These are phyloP conservation scores for Trichoderma breve DNA, from an alignment of 2,329 filamentous ascomycete species.

Conservation along the genomic window DNA sequence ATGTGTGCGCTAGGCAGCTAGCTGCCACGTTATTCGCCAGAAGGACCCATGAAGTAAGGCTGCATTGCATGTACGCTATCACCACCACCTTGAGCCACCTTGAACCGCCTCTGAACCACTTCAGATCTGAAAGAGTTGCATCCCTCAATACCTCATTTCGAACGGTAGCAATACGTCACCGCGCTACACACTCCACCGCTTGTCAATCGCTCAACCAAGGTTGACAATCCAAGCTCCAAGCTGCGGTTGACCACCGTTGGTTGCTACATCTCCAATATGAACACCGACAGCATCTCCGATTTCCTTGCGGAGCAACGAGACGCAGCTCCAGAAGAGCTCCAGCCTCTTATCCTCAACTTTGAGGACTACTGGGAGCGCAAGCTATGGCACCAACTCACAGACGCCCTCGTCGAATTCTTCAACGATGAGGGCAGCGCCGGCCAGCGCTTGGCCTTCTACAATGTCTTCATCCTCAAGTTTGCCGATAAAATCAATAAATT, in stretches of 20 bases:
- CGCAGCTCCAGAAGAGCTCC: slow-evolving; percentile 80
- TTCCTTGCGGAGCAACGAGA: slow-evolving; percentile 91
- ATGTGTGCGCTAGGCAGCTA: slow-evolving; percentile 8
- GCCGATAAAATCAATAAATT: slow-evolving; percentile 99
- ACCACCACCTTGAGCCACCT: slow-evolving; percentile 1
- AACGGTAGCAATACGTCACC: not conserved
- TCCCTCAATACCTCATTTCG: not conserved
- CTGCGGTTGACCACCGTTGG: not conserved
- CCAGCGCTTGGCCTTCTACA: slow-evolving; percentile 87
- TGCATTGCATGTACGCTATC: not conserved
- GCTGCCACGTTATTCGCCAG: slow-evolving; percentile 17
- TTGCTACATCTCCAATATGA: slow-evolving; percentile 55
- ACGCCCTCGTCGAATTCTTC: slow-evolving; percentile 85
- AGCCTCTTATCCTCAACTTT: slow-evolving; percentile 84
- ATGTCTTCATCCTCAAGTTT: slow-evolving; percentile 92
- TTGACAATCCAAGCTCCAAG: not conserved
- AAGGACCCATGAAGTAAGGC: slow-evolving; percentile 6
- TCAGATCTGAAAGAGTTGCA: not conserved
- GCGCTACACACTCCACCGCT: not conserved
- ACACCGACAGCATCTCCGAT: slow-evolving; percentile 82
- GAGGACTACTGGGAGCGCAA: slow-evolving; percentile 98
- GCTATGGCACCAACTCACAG: slow-evolving; percentile 97
- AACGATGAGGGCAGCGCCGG: slow-evolving; percentile 73
- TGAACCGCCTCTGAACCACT: not conserved
- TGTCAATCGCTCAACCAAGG: not conserved